These are phyloP conservation scores for Microbotryum scabiosae DNA, from an alignment of 1,284 basidiomycete genomes.

Conservation along the genomic window DNA sequence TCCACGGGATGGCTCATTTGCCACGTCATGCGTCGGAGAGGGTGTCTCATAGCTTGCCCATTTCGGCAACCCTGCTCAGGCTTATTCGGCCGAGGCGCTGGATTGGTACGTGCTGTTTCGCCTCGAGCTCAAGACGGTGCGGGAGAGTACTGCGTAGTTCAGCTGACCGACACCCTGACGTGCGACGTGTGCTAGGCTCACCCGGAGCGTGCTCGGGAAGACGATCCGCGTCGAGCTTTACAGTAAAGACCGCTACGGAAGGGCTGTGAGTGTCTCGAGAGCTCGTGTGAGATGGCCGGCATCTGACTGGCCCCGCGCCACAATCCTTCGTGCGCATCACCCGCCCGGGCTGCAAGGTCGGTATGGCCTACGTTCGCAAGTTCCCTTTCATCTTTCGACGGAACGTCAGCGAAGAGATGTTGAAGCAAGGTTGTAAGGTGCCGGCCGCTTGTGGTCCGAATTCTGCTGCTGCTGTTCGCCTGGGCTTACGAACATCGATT, in stretches of 20 bases:
- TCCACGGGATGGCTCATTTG: too few species aligned
- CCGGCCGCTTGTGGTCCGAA: too few species aligned
- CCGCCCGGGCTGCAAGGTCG: background rate
- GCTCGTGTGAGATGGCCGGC: too few species aligned
- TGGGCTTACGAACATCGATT: background rate
- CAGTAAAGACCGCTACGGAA: constrained; percentile 68
- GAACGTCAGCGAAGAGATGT: constrained; percentile 64
- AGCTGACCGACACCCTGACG: too few species aligned
- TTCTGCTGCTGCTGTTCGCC: background rate
- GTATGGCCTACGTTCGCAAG: constrained; percentile 14
- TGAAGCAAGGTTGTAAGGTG: constrained; percentile 40
- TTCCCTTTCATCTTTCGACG: constrained; percentile 32
- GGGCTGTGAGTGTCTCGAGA: constrained; percentile 51
- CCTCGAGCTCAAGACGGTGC: background rate
- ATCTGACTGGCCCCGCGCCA: too few species aligned
- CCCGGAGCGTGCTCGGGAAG: constrained; percentile 50
- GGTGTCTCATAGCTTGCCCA: constrained; percentile 45
- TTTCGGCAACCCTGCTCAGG: constrained; percentile 68
- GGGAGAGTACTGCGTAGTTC: too few species aligned
- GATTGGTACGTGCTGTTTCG: constrained; percentile 43
- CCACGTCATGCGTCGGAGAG: background rate
- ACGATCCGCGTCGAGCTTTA: constrained; percentile 60
- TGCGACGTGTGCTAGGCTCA: constrained; percentile 44
- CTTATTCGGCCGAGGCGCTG: constrained; percentile 59
- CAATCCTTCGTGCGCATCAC: background rate